Evolutionary conservation across 2,329 filamentous ascomycete genomes (phyloP), one percentile per base, ranked within the genome.

Genomic region (Fusarium lateritium): DNA sequence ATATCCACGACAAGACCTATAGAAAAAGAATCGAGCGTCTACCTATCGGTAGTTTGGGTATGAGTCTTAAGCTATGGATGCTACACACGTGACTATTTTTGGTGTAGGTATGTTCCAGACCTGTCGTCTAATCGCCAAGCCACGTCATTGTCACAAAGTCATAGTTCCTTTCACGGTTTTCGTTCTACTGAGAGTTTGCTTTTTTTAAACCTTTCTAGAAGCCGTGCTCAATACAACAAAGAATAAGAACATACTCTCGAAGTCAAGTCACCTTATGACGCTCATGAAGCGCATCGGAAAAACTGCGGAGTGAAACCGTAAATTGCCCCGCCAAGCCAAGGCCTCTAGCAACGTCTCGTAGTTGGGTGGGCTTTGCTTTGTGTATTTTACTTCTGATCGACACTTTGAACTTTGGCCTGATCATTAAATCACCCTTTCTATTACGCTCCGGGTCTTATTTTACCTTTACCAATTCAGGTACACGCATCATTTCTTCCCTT

Each of bases 261-360:
- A 31, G 28, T 28, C 28, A 28, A 6, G 7, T 31, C 28, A 31
- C 28, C 28, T 31, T 31, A 53, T 53, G 49, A 42, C 50, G 50
- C 39, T n/a, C 26, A 55, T 59, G 50, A 47, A 36, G 50, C 67
- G n/a, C 7, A 70, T 50, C 77, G 77, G 77, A 78, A 77, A 78
- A 78, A 78, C 75, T 40, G 46, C 60, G 70, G 64, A 65, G 54
- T 52, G 54, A 46, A 59, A 53, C 51, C 52, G 46, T 60, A 62
- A 45, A 74, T 73, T 76, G 76, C 77, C 77, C 77, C 77, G 76
- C 77, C 76, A 76, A 77, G 60, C 54, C 57, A 70, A 73, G 61
- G 44, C 68, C 68, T 61, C 67, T 69, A 51, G 56, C 68, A 66
- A 63, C 62, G 43, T 52, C 43, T 68, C 65, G 69, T 56, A 65